phyloP scores from a whole-genome alignment of 192 early-diverging fungal species.

The Gorgonomyces haynaldii region DNA sequence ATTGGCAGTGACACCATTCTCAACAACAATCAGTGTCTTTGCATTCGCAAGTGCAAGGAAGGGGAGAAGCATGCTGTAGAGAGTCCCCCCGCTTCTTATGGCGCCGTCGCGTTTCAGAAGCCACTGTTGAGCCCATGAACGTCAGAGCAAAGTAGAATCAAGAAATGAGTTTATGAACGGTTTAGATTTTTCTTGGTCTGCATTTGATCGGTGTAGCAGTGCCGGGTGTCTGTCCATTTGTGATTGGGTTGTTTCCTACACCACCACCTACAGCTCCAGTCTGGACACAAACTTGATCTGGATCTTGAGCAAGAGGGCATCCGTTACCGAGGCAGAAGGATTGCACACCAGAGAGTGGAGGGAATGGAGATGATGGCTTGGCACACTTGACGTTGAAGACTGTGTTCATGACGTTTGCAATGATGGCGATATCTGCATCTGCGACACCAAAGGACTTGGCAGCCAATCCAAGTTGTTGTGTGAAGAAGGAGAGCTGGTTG shows the following conservation, averaged over 20 bases:
- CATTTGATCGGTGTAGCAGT: not conserved
- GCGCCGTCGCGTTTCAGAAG: too few species aligned
- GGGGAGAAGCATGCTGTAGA: too few species aligned
- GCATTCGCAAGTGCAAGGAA: too few species aligned
- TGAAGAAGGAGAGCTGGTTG: conserved; percentile 6
- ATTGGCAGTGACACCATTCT: too few species aligned
- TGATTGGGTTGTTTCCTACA: not conserved
- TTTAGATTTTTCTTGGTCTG: not conserved
- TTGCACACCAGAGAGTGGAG: not conserved
- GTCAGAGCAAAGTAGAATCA: too few species aligned
- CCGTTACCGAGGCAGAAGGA: not conserved
- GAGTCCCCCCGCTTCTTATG: too few species aligned
- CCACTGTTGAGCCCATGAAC: too few species aligned
- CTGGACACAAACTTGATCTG: not conserved
- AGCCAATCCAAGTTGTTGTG: conserved; percentile 4
- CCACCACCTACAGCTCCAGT: not conserved
- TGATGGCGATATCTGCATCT: not conserved
- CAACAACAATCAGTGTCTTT: too few species aligned
- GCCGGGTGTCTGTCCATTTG: not conserved
- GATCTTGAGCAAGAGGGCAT: not conserved
- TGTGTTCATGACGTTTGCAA: conserved; percentile 1
- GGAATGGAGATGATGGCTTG: not conserved
- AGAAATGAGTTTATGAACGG: too few species aligned
- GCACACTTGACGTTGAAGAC: conserved; percentile 8
- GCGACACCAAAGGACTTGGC: conserved; percentile 9